Percentiles rank a stretch among this genome's conserved stretches.
These are phyloP conservation scores for Fusarium setosum DNA, from an alignment of 2,329 filamentous ascomycete genomes.

Conservation along the genomic window DNA sequence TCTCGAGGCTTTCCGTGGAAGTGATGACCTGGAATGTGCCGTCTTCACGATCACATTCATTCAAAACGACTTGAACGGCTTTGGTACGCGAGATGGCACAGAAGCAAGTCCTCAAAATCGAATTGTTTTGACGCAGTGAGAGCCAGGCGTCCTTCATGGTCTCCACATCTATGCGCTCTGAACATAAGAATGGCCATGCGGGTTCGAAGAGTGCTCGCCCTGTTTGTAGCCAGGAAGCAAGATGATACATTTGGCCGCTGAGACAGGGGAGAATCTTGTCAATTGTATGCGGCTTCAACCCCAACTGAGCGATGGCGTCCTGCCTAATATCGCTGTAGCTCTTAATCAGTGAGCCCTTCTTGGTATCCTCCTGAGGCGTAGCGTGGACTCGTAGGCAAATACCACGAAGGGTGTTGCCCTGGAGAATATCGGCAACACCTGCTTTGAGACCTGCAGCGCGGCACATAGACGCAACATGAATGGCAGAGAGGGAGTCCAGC, in stretches of 20 bases:
- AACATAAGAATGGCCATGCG: not conserved
- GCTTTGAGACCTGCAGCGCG: not conserved
- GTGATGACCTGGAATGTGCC: not conserved
- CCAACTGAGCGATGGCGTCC: not conserved
- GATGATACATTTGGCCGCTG: not conserved
- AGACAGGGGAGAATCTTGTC: constrained; percentile 1
- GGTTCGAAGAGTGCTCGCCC: not conserved
- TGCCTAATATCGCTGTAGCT: not conserved
- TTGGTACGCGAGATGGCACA: not conserved
- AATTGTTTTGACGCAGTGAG: not conserved
- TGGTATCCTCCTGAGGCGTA: not conserved
- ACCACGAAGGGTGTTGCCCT: not conserved
- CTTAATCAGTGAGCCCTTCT: not conserved
- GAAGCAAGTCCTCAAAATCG: not conserved
- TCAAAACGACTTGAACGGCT: not conserved
- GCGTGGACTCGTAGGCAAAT: not conserved
- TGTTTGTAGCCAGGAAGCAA: not conserved
- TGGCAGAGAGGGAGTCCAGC: not conserved
- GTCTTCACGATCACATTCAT: not conserved
- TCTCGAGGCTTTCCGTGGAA: not conserved
- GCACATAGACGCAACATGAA: not conserved
- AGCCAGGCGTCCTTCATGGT: not conserved
- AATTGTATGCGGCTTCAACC: not conserved
- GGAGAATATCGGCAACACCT: not conserved
- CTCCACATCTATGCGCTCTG: not conserved